Evolutionary conservation across 495 filamentous ascomycete species (phyloP), one percentile per base, ranked within the genome.

Genomic region (Niebla homalea): DNA sequence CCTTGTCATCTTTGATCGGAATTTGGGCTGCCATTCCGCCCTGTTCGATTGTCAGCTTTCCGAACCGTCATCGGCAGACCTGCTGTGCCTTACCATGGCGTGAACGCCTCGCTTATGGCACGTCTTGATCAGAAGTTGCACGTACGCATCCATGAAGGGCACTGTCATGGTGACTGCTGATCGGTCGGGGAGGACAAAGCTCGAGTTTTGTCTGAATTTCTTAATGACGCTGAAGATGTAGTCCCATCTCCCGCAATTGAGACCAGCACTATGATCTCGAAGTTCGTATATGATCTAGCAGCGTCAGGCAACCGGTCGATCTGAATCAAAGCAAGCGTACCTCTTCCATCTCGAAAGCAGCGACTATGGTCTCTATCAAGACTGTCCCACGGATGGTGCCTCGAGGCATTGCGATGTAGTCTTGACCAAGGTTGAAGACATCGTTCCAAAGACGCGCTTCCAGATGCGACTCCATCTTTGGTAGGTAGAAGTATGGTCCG

Each of bases 221-320:
- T 99, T 99, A 76, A 99, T 99, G 62, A 92, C 87, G 66, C 83
- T 90, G 76, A 99, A 98, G 71, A 99, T 97, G 76, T 99, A 99
- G 64, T 99, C 92, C 92, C 92, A 99, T 45, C 92, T 84, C 45
- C 92, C 92, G 68, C 92, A 99, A 76, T 99, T 99, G 56, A 99
- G 77, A 47, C 92, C 92, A 11, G 92, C 84, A 67, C 81, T 87
- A 74, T 99, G 92, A 63, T 97, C 90, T 36, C 92, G 86, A 54
- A 99, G 83, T 69, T 99, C 92, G 71, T 95, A 99, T 67, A 99
- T 97, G 68, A 98, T 97, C 83, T 76, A 35, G n/a, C 2, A 49
- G 43, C 3, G 41, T 62, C 21, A 61, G 55, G 32, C 14, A 35
- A 21, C 26, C n/a, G 20, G 22, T 29, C 11, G 10, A 1, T 16